Conservation (phyloP, 2,329 filamentous ascomycete genomes). For the Venturiaceae sp. region DNA sequence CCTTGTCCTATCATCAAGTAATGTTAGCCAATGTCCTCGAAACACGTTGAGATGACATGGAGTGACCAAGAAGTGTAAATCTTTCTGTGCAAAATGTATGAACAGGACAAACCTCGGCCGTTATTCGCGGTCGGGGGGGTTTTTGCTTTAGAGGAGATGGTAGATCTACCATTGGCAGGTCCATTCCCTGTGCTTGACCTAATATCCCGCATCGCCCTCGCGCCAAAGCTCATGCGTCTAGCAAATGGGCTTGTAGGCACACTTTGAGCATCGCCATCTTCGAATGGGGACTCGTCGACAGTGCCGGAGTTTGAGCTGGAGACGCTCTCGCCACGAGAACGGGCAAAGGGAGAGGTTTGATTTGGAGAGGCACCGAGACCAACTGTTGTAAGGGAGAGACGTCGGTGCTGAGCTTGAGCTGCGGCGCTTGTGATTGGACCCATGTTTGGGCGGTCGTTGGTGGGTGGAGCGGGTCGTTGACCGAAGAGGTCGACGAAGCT, state of each 20-base stretch:
- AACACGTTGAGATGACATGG: constrained; percentile 2
- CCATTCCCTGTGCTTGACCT: constrained; percentile 13
- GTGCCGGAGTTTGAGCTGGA: constrained; percentile 36
- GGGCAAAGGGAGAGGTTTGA: constrained; percentile 31
- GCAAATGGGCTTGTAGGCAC: constrained; percentile 65
- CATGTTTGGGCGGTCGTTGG: constrained; percentile 18
- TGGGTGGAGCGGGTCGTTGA: constrained; percentile 15
- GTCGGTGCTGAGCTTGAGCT: constrained; percentile 37
- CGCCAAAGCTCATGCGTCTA: constrained; percentile 83
- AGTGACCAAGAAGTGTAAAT: background rate
- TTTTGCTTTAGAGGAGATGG: constrained; percentile 31
- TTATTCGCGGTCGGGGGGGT: constrained; percentile 43
- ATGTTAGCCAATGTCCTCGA: constrained; percentile 53
- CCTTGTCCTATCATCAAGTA: constrained; percentile 67
- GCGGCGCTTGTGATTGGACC: constrained; percentile 39
- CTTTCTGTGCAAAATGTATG: constrained; percentile 1
- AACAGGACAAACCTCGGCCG: constrained; percentile 46
- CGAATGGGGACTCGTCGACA: constrained; percentile 40
- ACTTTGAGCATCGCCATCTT: constrained; percentile 50
- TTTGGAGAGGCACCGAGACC: constrained; percentile 34
- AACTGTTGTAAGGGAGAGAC: constrained; percentile 39
- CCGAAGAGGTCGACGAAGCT: constrained; percentile 38
- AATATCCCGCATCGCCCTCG: constrained; percentile 64
- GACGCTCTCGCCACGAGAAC: constrained; percentile 35
- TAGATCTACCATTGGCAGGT: constrained; percentile 44